Conservation (phyloP, 495 filamentous ascomycete genomes). For the Penicillium cataractarum region DNA sequence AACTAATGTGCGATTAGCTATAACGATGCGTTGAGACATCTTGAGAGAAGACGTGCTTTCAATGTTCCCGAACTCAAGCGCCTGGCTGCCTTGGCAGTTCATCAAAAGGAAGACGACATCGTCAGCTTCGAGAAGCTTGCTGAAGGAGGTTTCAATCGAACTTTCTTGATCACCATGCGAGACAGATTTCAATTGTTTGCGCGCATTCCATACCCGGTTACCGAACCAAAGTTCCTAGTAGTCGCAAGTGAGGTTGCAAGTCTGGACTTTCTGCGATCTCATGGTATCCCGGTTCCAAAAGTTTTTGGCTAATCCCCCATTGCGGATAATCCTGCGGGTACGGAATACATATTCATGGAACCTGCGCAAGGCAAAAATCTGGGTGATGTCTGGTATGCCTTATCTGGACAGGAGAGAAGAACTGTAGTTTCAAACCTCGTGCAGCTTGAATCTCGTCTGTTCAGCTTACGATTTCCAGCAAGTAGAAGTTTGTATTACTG, state of each 20-base stretch:
- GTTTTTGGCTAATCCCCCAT: slow-evolving; percentile 23
- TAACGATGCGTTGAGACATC: slow-evolving; percentile 26
- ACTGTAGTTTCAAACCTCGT: slow-evolving; percentile 16
- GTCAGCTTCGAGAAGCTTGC: slow-evolving; percentile 32
- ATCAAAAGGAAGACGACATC: slow-evolving; percentile 19
- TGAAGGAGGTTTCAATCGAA: slow-evolving; percentile 38
- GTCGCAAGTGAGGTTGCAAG: slow-evolving; percentile 43
- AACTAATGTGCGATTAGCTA: slow-evolving; percentile 17
- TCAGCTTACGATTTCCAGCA: slow-evolving; percentile 19
- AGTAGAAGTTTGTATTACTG: slow-evolving; percentile 25
- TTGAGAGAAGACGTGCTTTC: slow-evolving; percentile 28
- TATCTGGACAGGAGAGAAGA: slow-evolving; percentile 13
- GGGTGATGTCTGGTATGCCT: slow-evolving; percentile 22
- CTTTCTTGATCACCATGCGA: slow-evolving; percentile 28
- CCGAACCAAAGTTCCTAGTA: slow-evolving; percentile 9
- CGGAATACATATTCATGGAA: slow-evolving; percentile 35
- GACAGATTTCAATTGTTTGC: slow-evolving; percentile 32
- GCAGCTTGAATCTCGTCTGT: slow-evolving; percentile 19
- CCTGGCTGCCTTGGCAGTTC: slow-evolving; percentile 23
- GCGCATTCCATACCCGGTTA: slow-evolving; percentile 15
- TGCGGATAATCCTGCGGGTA: slow-evolving; percentile 23
- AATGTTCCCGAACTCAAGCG: slow-evolving; percentile 31
- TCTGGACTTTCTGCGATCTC: slow-evolving; percentile 32
- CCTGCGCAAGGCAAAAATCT: slow-evolving; percentile 12
- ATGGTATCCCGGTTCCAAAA: slow-evolving; percentile 32